Percentiles rank a stretch among this genome's conserved stretches.
Evolutionary conservation across 2,329 filamentous ascomycete species (phyloP).

Genomic region (Hypoxylon rubiginosum): DNA sequence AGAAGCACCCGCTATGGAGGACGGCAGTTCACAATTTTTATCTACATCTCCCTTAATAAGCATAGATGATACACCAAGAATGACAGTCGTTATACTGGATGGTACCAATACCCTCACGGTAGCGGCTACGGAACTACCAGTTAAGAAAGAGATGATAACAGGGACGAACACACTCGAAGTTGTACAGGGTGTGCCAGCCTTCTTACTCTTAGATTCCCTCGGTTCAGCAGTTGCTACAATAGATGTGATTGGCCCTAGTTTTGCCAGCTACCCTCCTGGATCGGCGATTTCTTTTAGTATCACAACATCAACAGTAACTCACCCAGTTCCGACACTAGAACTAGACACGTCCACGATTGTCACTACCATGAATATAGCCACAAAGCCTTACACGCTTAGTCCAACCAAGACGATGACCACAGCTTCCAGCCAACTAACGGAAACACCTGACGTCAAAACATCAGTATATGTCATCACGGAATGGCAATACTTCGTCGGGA

Average conservation of each 20-base stretch:
- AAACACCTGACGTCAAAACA: not conserved
- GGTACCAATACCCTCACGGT: not conserved
- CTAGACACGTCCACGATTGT: not conserved
- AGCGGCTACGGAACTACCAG: not conserved
- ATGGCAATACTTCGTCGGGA: conserved; percentile 18
- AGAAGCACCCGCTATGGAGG: not conserved
- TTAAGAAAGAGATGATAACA: not conserved
- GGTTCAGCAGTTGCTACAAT: conserved; percentile 3
- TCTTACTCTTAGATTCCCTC: not conserved
- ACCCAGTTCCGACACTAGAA: not conserved
- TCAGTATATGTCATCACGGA: not conserved
- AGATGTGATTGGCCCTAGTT: not conserved
- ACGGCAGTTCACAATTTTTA: not conserved
- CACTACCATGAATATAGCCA: not conserved
- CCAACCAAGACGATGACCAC: not conserved
- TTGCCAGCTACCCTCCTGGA: not conserved
- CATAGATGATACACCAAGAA: not conserved
- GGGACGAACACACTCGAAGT: not conserved
- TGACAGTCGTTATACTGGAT: not conserved
- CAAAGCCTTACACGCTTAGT: not conserved
- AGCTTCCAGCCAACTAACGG: not conserved
- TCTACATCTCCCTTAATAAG: not conserved
- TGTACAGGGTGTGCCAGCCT: not conserved
- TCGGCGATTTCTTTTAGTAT: not conserved
- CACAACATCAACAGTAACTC: not conserved